Conservation (phyloP, 179 eudicot genomes). For the Drosera spatulata region DNA sequence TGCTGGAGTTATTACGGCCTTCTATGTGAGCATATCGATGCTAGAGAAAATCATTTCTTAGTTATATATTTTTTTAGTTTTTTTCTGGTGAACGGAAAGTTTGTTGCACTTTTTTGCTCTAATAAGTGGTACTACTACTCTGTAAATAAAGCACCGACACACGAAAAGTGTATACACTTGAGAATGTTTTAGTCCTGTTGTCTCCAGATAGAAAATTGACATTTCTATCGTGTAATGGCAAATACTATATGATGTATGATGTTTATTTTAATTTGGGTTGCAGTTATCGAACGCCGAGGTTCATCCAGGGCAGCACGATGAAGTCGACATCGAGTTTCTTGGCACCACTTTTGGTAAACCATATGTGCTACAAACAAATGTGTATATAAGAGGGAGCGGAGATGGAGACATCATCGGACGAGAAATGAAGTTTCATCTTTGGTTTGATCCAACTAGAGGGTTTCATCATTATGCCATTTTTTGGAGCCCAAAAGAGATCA, state of each 20-base stretch:
- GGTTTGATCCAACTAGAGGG: constrained; percentile 77
- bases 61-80: no score
- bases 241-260: no score
- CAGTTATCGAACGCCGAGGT: constrained; percentile 79
- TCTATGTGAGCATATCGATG: constrained; percentile 40
- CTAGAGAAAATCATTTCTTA: neutral
- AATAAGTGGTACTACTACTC: no score
- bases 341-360: constrained; percentile 73
- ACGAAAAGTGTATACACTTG: no score
- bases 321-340: constrained; percentile 75
- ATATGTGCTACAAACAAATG: constrained; percentile 68
- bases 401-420: constrained; percentile 70
- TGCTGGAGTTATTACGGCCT: constrained; percentile 83
- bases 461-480: constrained; percentile 78
- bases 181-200: no score
- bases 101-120: no score
- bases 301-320: constrained; percentile 80
- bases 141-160: no score
- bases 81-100: no score
- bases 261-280: no score
- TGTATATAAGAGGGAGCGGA: constrained; percentile 79
- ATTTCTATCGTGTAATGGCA: no score
- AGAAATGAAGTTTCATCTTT: constrained; percentile 77
- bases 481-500: constrained; percentile 68
- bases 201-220: no score